Conservation (phyloP, 176 grass and related monocot species). For the Echinochloa phyllopogon region DNA sequence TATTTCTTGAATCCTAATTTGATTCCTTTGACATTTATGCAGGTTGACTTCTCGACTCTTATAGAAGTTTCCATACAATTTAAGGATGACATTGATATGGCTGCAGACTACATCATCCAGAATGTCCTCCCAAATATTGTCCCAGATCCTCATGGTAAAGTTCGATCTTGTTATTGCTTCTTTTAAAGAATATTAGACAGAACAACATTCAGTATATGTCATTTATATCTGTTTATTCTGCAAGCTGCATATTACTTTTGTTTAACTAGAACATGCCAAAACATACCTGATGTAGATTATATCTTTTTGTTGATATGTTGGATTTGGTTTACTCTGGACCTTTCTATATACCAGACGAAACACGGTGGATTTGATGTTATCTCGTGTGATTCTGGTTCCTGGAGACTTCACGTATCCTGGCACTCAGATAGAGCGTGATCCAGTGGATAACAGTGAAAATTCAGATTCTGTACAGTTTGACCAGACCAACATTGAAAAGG, state of each 20-base stretch:
- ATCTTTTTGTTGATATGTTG: background rate
- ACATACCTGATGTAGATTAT: background rate
- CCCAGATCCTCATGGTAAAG: slow-evolving; percentile 19
- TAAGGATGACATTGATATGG: slow-evolving; percentile 35
- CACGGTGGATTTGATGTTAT: background rate
- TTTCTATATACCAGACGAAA: background rate
- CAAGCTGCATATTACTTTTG: background rate
- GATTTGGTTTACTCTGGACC: background rate
- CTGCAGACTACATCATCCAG: slow-evolving; percentile 40
- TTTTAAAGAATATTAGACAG: background rate
- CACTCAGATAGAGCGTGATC: too few relatives aligned
- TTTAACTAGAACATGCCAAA: background rate
- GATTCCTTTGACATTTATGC: background rate
- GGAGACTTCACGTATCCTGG: background rate
- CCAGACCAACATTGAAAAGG: background rate
- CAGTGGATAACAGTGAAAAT: background rate
- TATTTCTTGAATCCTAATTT: background rate
- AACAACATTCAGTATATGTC: background rate
- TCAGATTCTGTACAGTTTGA: background rate
- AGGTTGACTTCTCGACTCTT: slow-evolving; percentile 46
- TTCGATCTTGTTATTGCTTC: background rate
- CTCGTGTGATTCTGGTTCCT: background rate
- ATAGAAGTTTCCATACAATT: slow-evolving; percentile 48
- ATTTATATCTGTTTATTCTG: background rate
- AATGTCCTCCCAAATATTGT: slow-evolving; percentile 32